Evolutionary conservation across 2,329 filamentous ascomycete genomes (phyloP), one percentile per base, ranked within the genome.

Genomic region (Trichoderma sp.): DNA sequence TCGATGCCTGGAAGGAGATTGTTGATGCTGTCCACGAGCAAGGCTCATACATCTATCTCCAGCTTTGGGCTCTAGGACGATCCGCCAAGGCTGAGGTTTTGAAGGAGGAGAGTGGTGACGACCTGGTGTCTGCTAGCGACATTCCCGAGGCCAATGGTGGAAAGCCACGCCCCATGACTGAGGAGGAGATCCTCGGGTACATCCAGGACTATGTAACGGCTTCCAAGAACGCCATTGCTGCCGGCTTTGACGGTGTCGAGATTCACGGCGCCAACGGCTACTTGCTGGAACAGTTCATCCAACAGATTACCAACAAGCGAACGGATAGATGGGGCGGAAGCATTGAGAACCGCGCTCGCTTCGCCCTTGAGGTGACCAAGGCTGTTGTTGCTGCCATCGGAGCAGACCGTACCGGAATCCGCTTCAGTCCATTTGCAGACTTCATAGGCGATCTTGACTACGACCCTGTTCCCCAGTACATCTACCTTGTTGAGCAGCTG

Each of bases 161-260:
- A 14, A 73, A 73, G 41, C 71, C 71, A 6, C 60, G 71, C 6
- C 71, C 71, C 4, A 16, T 73, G 3, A 73, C 38, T n/a, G 38
- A 73, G 3, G 84, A 88, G 1, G 93, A 94, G 21, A 95, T 95
- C 74, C 85, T 89, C 78, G 81, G 87, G 3, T 87, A 91, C 77
- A 93, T 94, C 82, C 82, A 81, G 0, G 90, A 91, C 0, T 95
- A 89, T 81, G 88, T 87, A 1, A 86, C 85, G 0, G 88, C 89
- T 1, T 86, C 88, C 1, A 87, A 87, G 76, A 87, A 90, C 33
- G 89, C 93, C 0, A 81, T 94, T 4, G 82, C 90, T 16, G 87
- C 88, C 21, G 93, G 94, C 0, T 92, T 92, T 60, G 93, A 96
- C 80, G 91, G 91, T 9, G 90, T 94, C 74, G 93, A 95, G 79